Percentiles rank a stretch among this genome's conserved stretches.
These are phyloP conservation scores for Taxillus chinensis DNA, from an alignment of 164 flowering plant species.

Conservation along the genomic window DNA sequence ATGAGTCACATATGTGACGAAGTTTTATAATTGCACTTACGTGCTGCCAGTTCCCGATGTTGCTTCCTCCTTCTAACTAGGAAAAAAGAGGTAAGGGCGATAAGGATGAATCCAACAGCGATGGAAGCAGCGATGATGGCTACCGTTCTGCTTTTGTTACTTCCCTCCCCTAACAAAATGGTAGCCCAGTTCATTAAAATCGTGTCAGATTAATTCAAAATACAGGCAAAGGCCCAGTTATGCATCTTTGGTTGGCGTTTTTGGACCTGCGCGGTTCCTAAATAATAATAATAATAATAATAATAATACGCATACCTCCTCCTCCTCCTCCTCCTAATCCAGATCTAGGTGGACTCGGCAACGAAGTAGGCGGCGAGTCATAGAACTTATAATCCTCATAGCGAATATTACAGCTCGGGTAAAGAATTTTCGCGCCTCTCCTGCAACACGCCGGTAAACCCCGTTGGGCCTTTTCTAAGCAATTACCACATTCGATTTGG, in stretches of 20 bases:
- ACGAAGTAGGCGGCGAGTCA: not conserved
- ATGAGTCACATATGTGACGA: too few relatives aligned
- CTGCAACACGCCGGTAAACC: not conserved
- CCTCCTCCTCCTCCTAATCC: too few relatives aligned
- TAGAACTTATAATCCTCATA: not conserved
- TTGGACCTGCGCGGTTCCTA: too few relatives aligned
- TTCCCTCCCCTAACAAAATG: constrained; percentile 2
- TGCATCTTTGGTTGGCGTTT: too few relatives aligned
- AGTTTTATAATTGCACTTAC: too few relatives aligned
- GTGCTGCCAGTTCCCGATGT: too few relatives aligned
- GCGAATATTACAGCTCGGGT: constrained; percentile 1
- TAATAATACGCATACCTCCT: too few relatives aligned
- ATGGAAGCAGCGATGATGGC: constrained; percentile 4
- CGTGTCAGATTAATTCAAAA: too few relatives aligned
- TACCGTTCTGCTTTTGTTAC: constrained; percentile 8
- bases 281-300: too few relatives aligned
- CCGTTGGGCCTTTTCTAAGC: not conserved
- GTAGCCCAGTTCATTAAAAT: too few relatives aligned
- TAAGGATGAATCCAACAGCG: too few relatives aligned
- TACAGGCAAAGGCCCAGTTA: too few relatives aligned
- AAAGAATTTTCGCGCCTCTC: not conserved
- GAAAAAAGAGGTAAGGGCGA: not conserved
- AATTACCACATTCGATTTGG: not conserved
- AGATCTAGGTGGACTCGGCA: not conserved
- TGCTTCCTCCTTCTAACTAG: constrained; percentile 4